These are phyloP conservation scores for Kodamaea fukazawae DNA, from an alignment of 805 yeast species.

Conservation along the genomic window DNA sequence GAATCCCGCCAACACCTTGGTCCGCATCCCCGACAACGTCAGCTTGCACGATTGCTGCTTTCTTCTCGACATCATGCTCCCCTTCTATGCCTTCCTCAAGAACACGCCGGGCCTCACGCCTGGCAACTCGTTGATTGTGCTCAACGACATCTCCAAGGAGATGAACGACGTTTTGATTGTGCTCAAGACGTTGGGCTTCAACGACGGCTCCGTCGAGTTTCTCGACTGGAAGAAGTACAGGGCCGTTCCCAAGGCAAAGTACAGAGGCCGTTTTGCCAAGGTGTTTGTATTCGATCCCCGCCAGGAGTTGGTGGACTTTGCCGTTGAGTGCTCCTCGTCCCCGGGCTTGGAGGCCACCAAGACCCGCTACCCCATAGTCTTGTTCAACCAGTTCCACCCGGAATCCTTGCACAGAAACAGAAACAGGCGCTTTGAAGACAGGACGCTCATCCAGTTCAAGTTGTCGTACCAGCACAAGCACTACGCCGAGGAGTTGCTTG, in stretches of 20 bases:
- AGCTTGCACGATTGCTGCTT: slow-evolving; percentile 38
- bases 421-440: slow-evolving; percentile 13
- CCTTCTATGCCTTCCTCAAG: slow-evolving; percentile 30
- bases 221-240: slow-evolving; percentile 10
- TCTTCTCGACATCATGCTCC: slow-evolving; percentile 32
- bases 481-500: slow-evolving; percentile 18
- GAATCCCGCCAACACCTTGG: slow-evolving; percentile 22
- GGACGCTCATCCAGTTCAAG: slow-evolving; percentile 18
- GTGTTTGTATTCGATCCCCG: slow-evolving; percentile 22
- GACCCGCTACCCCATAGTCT: slow-evolving; percentile 21
- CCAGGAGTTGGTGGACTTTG: slow-evolving; percentile 18
- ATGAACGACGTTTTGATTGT: slow-evolving; percentile 39
- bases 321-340: slow-evolving; percentile 18
- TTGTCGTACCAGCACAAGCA: slow-evolving; percentile 20
- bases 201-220: slow-evolving; percentile 10
- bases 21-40: slow-evolving; percentile 28
- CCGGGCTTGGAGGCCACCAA: slow-evolving; percentile 29
- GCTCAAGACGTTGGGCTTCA: slow-evolving; percentile 22
- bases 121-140: slow-evolving; percentile 24
- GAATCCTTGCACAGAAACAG: slow-evolving; percentile 9
- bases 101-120: slow-evolving; percentile 12
- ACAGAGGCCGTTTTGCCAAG: slow-evolving; percentile 17
- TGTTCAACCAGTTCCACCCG: slow-evolving; percentile 19
- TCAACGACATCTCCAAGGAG: slow-evolving; percentile 28
- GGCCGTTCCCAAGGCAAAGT: slow-evolving; percentile 3